Evolutionary conservation across 2,329 filamentous ascomycete genomes (phyloP), one percentile per base, ranked within the genome.

Genomic region (Colletotrichum lindemuthianum): DNA sequence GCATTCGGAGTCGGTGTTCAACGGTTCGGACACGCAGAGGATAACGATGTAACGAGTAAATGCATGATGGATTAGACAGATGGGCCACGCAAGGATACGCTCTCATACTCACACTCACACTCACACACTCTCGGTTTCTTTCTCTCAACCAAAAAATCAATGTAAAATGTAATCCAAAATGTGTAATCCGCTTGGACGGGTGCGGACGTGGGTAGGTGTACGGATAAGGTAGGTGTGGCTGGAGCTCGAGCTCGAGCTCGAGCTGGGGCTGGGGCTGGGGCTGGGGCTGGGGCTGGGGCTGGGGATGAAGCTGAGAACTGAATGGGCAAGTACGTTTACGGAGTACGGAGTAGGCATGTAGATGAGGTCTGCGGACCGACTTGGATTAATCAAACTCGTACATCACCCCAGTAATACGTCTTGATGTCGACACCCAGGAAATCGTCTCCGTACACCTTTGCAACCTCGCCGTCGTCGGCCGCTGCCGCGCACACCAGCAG

Each of bases 401-500:
- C 40, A 61, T 65, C 74, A 0, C 78, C 78, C 85, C 85, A 88
- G 66, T 86, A 87, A 69, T 84, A 88, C 32, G 84, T 86, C 66
- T 76, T 81, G 53, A 86, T 85, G 50, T 84, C 77, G 40, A 84
- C 60, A 2, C 82, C 84, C 53, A 75, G 33, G 67, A 79, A 85
- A 6, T 80, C 73, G 71, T 88, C 85, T n/a, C 72, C 73, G 68
- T 86, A 87, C 12, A 67, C 73, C 67, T 73, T 75, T 15, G 75
- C 80, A 71, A 73, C 72, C 52, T 80, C 82, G 24, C 24, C 24
- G 16, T 81, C 81, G 11, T 73, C 79, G 0, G 82, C 84, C 0
- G 81, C 81, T 1, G 82, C 85, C 4, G 84, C 83, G 68, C 82
- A 85, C 37, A 88, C 86, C 49, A 87, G 71, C 73, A 88, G 71